These are phyloP conservation scores for Zostera marina DNA, from an alignment of 116 monocot species.

Conservation along the genomic window DNA sequence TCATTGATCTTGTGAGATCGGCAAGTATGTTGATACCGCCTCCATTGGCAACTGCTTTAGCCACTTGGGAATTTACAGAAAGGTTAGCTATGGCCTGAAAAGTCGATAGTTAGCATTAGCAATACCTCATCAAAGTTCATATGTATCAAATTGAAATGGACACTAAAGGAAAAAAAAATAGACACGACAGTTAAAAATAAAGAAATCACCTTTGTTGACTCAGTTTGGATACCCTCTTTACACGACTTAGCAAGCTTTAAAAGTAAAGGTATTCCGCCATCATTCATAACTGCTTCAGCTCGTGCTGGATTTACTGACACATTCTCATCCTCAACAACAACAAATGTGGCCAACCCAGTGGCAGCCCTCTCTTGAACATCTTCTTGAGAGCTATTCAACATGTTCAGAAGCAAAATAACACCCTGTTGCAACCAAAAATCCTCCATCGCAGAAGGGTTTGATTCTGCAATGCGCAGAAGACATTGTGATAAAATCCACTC, in stretches of 20 bases:
- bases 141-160: background rate
- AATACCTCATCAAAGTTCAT: background rate
- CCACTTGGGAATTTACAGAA: conserved; percentile 87
- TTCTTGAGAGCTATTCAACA: conserved; percentile 58
- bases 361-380: conserved; percentile 92
- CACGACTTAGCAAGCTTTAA: conserved; percentile 66
- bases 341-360: conserved; percentile 74
- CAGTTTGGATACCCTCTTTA: conserved; percentile 69
- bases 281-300: conserved; percentile 72
- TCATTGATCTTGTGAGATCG: conserved; percentile 72
- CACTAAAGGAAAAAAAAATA: background rate
- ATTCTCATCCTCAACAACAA: conserved; percentile 84
- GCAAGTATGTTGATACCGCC: conserved; percentile 74
- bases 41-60: conserved; percentile 85
- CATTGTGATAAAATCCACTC: conserved; percentile 74
- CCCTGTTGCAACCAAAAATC: conserved; percentile 84
- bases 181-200: background rate
- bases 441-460: conserved; percentile 37
- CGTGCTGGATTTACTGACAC: conserved; percentile 70
- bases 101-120: background rate
- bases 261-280: conserved; percentile 70
- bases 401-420: conserved; percentile 37
- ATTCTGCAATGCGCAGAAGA: conserved; percentile 62
- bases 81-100: conserved; percentile 89
- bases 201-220: conserved; percentile 69